Base-by-base conservation (phyloP, 176 grass and related monocot species). In the Canna indica region DNA sequence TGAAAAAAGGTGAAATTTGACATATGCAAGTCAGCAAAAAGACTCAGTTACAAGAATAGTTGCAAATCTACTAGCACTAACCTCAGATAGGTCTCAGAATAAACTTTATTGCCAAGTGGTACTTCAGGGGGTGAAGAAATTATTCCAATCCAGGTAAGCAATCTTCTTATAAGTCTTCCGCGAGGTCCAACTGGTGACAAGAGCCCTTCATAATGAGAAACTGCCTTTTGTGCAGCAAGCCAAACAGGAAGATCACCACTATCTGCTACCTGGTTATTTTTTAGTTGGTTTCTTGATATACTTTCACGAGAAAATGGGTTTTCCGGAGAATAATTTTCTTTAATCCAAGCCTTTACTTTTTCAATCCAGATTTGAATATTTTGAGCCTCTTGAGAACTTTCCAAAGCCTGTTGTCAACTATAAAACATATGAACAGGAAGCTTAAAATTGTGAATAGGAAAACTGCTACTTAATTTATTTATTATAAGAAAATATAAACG, bases 131-230 rank as follows among this genome's bases (percentile, higher is more conserved):
- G 64, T 53, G 82, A 90, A 70, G 86, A 85, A 78, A 92, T 85
- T 34, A 97, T 61, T 44, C 93, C 88, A 70, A 80, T 85, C 94
- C 94, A 92, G 42, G 77, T 61, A 83, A 97, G 84, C 82, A 97
- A 83, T 76, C 79, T 92, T 67, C 94, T 85, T 72, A 90, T 47
- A 67, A 97, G 86, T 78, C 94, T 92, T 30, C 94, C 84, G 41
- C 94, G 86, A 75, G 94, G 89, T 38, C 86, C 89, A 46, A 85
- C 64, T 76, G 94, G 80, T 52, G 94, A 97, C 28, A 97, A 76
- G 57, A 97, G 75, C 50, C 89, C 89, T 87, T 92, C 84, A 67
- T 97, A 97, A 71, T 77, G 84, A 65, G 84, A 90, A 71, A 93
- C 84, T 22, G 89, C 83, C 78, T 61, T 90, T 75, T 93, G 77